Base-by-base conservation (phyloP, 1,284 basidiomycete species). In the Ustilago xerochloae region DNA sequence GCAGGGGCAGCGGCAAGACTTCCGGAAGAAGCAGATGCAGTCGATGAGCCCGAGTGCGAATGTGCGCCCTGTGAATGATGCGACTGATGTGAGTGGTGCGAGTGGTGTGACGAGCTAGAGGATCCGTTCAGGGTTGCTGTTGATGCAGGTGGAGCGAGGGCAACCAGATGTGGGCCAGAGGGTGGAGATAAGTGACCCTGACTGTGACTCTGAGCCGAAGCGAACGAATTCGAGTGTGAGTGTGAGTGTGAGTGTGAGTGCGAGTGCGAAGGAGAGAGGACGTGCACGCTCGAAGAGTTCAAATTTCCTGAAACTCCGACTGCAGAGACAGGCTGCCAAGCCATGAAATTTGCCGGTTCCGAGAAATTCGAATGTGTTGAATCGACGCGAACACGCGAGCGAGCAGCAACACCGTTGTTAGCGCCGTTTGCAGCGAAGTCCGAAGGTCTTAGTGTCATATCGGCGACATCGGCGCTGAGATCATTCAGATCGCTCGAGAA, bases 391-490 rank as follows among this genome's bases (percentile, higher is more conserved):
- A 33, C 12, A 12, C 59, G 51, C 20, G 59, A 35, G 18, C 39
- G 41, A 46, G 35, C 29, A 7, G 24, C 36, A 6, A 35, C 9
- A n/a, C 5, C 38, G n/a, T n/a, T n/a, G n/a, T n/a, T n/a, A n/a
- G n/a, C n/a, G n/a, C n/a, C n/a, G n/a, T n/a, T n/a, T n/a, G n/a
- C n/a, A n/a, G n/a, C n/a, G 39, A 65, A 65, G 39, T 65, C 63
- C 30, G 68, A 64, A 18, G 62, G 53, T n/a, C 62, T 39, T 28
- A 65, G 18, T 16, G 69, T 66, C 20, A 66, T 28, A 59, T 73
- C 64, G 47, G 50, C 60, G 10, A 41, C 47, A 32, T 63, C 64
- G 49, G 43, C 28, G 26, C 38, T 41, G 7, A 55, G 32, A 50
- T 49, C 41, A 38, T 51, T 13, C 3, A 33, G 13, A 54, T 63